phyloP scores from a whole-genome alignment of 208 protist genomes.

The Acanthamoeba polyphaga region DNA sequence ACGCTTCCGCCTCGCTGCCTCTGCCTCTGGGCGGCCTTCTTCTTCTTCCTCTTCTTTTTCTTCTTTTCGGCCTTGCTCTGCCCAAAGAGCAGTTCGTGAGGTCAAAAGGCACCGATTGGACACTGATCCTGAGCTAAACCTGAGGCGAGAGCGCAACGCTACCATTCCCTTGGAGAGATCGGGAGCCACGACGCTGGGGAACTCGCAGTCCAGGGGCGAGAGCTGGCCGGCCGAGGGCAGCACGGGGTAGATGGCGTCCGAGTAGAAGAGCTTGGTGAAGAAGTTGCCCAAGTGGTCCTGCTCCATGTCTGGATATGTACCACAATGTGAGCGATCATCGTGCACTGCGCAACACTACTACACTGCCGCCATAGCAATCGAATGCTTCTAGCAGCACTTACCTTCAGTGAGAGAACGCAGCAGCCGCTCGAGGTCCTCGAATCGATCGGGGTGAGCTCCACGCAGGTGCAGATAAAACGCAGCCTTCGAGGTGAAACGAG shows the following conservation, averaged over 20 bases:
- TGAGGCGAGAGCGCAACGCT: neutral
- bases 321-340: too few species aligned
- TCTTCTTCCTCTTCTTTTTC: slow-evolving; percentile 39
- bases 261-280: slow-evolving; percentile 69
- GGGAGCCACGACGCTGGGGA: slow-evolving; percentile 11
- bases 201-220: neutral
- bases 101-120: too few species aligned
- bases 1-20: neutral
- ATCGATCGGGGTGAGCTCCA: neutral
- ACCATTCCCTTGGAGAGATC: slow-evolving; percentile 36
- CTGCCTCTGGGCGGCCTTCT: neutral
- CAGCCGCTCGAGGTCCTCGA: slow-evolving; percentile 17
- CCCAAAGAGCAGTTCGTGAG: too few species aligned
- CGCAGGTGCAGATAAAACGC: slow-evolving; percentile 26
- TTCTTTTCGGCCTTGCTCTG: slow-evolving; percentile 39
- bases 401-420: slow-evolving; percentile 12
- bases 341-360: too few species aligned
- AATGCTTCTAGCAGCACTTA: neutral
- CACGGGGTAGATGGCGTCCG: slow-evolving; percentile 24
- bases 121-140: too few species aligned
- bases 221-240: neutral
- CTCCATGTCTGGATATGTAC: slow-evolving; percentile 24
- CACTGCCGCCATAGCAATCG: too few species aligned
- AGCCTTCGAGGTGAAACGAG: slow-evolving; percentile 16
- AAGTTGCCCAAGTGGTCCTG: slow-evolving; percentile 52